Base-by-base conservation (phyloP, 2,329 filamentous ascomycete genomes). In the Amphichorda felina region DNA sequence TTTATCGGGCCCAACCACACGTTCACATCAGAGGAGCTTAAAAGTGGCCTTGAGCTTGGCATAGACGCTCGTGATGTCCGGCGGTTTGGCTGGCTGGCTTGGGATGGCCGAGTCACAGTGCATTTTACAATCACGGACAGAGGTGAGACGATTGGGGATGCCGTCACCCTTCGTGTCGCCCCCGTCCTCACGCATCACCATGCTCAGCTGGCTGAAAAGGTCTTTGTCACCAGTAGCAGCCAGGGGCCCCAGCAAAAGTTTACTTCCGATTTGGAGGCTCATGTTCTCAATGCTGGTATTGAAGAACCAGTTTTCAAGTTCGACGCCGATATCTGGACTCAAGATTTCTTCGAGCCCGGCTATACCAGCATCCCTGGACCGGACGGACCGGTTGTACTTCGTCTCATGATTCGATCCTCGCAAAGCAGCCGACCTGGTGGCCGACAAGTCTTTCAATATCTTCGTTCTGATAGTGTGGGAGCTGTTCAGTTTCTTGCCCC, bases 341-440 rank as follows among this genome's bases (percentile, higher is more conserved):
- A 62, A 38, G 59, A 64, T 36, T 51, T 57, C 26, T 39, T 63
- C 19, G 57, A 62, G 41, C 51, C 59, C 0, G 58, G 44, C 2
- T 63, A 58, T 38, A 45, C 47, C 4, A 58, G 52, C 34, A 61
- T 62, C 39, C 59, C 58, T 0, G 57, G 56, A 0, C 53, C 56
- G 1, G 14, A 54, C 4, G 53, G 56, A 0, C 41, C 53, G 3
- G 41, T 58, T 6, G 40, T 45, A 2, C 38, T 62, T 5, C 50
- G 50, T 4, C 40, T 63, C 7, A 47, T 60, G 36, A 43, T 63
- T 7, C 41, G 53, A 0, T 52, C 52, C 0, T 41, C 49, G 1
- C 54, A 57, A 35, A 41, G 41, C 5, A 38, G 33, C 1, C 50
- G 56, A 1, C 25, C 36, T 0, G 46, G 45, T 0, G 59, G 59